Evolutionary conservation across 2,329 filamentous ascomycete species (phyloP), one percentile per base, ranked within the genome.

Genomic region (Septoria linicola): DNA sequence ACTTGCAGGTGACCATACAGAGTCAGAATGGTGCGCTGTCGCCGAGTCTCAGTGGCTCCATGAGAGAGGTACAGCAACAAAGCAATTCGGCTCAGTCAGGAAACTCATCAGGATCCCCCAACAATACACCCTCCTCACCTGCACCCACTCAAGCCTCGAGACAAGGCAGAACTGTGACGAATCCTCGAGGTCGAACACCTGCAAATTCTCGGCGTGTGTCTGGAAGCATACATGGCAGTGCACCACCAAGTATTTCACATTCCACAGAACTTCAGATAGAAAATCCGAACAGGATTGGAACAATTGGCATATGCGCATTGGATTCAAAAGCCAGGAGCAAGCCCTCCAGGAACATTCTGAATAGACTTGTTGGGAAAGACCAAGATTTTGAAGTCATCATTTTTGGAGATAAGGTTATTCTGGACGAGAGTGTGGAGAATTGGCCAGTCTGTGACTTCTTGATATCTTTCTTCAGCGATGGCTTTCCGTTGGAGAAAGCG

Each of bases 401-500:
- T 10, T 99, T 99, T 74, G 95, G 93, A 41, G 93, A 99, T 75
- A 99, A 99, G 73, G 92, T 96, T 36, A 99, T 99, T 61, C 78
- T 99, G 30, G 93, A 99, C 66, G 93, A 99, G 80, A 88, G 88
- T 57, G 87, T 96, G 49, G 90, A 95, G 71, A 95, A 96, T 68
- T 96, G 91, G 91, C 91, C 91, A 14, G 83, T 95, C 48, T 95
- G 89, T 70, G 93, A 99, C 72, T 99, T 95, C 65, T 74, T 99
- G 49, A 96, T 99, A 65, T 96, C 91, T 2, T 99, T 99, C 73
- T 99, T 97, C 72, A 97, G 92, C 0, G 92, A 96, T 69, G 93
- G 93, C 0, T 99, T 99, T 61, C 93, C 93, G 0, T 75, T 99
- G 40, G 91, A 97, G 60, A 99, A 99, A 69, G 93, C 95, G 4